Base-by-base conservation (phyloP, 1,139 yeast species). In the Suhomyces panamericanus region DNA sequence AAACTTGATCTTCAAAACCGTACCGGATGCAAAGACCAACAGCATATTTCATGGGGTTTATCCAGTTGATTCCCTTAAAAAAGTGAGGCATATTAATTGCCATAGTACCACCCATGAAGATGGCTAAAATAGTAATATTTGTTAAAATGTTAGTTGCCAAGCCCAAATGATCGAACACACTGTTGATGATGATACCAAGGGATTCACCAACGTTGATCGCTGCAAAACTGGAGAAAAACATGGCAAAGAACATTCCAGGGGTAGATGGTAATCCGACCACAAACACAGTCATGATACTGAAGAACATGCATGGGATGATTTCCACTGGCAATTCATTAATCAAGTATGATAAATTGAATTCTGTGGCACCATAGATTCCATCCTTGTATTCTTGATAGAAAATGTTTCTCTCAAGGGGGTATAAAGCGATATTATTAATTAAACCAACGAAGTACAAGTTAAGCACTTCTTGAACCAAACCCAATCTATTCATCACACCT, bases 91-190 rank as follows among this genome's bases (percentile, higher is more conserved):
- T 80, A 30, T 83, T 73, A 52, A 87, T 66, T 0, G 96, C 85
- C 83, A 89, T 77, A 6, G 91, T 72, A n/a, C 96, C 96, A 4
- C 89, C 88, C 95, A 88, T 86, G 55, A 85, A 80, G 14, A 85
- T 78, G 7, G 91, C 93, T 46, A 87, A 67, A 3, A 87, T 77
- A 40, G 86, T 64, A 28, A 85, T 59, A 9, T 81, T 77, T 0
- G 90, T 76, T 38, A 88, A 77, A 6, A 87, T 64, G 56, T 86
- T 87, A 20, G 87, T 80, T 0, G 95, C 95, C 53, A 88, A 76
- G 0, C 96, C 96, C 43, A 87, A 78, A 58, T 88, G 91, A 45
- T 75, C 71, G 56, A 88, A 83, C 0, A 85, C 54, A n/a, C 91
- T 81, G 57, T 87, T 87, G 50, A 88, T 83, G 39, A 85, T 71